Conservation (phyloP, 2,329 filamentous ascomycete species). For the Paraphaeosphaeria minitans region DNA sequence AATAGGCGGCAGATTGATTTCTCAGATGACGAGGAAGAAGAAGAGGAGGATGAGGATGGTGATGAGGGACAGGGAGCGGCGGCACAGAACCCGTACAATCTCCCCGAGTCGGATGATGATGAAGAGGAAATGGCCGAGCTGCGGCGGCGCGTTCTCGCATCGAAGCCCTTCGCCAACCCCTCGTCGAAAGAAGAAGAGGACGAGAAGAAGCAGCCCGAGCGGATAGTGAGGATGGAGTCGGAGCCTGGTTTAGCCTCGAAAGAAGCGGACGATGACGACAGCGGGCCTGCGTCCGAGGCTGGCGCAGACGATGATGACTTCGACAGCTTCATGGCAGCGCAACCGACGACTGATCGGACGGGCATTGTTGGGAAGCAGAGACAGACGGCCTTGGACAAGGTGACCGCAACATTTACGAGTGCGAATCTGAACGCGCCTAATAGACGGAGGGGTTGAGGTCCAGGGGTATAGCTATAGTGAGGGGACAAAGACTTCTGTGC, state of each 20-base stretch:
- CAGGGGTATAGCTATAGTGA: background rate
- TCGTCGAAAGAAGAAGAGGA: constrained; percentile 24
- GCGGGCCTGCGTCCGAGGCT: constrained; percentile 61
- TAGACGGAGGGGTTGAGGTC: constrained; percentile 5
- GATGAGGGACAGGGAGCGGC: constrained; percentile 51
- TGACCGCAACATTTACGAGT: constrained; percentile 42
- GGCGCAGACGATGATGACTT: constrained; percentile 79
- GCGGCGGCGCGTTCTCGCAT: constrained; percentile 84
- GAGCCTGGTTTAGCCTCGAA: constrained; percentile 36
- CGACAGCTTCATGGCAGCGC: constrained; percentile 90
- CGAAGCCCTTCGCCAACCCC: constrained; percentile 80
- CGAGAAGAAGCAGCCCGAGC: constrained; percentile 63
- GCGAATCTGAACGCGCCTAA: constrained; percentile 34
- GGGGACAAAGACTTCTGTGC: background rate
- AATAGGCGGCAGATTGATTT: constrained; percentile 65
- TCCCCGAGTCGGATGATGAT: constrained; percentile 76
- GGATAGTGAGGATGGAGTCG: constrained; percentile 64
- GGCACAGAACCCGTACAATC: constrained; percentile 70
- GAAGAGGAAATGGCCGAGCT: constrained; percentile 94
- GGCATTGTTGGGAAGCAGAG: constrained; percentile 70
- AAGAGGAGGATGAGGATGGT: constrained; percentile 47
- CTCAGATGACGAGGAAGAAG: constrained; percentile 55
- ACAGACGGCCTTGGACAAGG: constrained; percentile 46
- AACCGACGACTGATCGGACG: constrained; percentile 83
- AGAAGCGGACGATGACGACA: constrained; percentile 62